Evolutionary conservation across 768 basidiomycete genomes (phyloP).

Genomic region (Tylopilus vinaceipallidus): DNA sequence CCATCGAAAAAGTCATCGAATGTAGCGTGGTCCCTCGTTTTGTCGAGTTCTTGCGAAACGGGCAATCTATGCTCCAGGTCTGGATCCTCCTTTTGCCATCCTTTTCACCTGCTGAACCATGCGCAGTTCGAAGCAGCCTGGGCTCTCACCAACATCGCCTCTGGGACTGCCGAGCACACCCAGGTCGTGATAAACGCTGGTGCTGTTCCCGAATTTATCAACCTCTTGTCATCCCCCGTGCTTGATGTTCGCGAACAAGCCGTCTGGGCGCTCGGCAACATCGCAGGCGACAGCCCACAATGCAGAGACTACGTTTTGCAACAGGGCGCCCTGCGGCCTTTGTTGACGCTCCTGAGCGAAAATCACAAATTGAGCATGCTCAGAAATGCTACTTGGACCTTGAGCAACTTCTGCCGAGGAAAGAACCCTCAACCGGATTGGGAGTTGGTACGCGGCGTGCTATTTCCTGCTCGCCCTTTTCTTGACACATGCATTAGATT

Average conservation of each 20-base stretch:
- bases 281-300: conserved; percentile 96
- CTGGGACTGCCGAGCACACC: conserved; percentile 97
- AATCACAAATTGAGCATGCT: conserved; percentile 99
- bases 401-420: conserved; percentile 99
- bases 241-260: conserved; percentile 98
- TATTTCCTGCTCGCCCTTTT: conserved; percentile 8
- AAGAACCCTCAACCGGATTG: conserved; percentile 98
- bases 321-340: conserved; percentile 89
- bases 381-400: conserved; percentile 96
- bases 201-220: conserved; percentile 97
- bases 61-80: conserved; percentile 84
- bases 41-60: conserved; percentile 85
- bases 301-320: conserved; percentile 97
- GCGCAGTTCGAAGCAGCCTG: conserved; percentile 92
- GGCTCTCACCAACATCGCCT: conserved; percentile 97
- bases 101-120: conserved; percentile 7
- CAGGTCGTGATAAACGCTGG: conserved; percentile 94
- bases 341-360: conserved; percentile 86
- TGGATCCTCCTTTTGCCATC: conserved; percentile 14
- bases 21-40: conserved; percentile 97
- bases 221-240: conserved; percentile 89
- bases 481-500: conserved; percentile 57
- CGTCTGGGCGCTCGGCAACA: conserved; percentile 99
- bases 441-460: conserved; percentile 70
- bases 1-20: conserved; percentile 97